Conservation (phyloP, 176 grass and related monocot species). For the Echinochloa phyllopogon region DNA sequence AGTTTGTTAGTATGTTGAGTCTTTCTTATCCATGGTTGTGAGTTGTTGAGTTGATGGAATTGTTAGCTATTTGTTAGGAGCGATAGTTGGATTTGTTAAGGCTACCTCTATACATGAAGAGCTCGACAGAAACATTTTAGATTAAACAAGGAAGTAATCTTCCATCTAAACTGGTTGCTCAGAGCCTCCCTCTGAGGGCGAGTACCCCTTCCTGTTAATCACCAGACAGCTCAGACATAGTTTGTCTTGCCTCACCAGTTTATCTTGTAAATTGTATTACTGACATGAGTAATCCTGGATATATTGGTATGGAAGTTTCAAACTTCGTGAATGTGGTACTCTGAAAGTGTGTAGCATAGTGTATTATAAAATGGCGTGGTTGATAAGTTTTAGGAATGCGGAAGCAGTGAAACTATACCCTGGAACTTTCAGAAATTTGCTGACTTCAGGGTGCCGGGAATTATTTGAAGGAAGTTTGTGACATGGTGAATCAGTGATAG, state of each 20-base stretch:
- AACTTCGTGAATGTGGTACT: not conserved
- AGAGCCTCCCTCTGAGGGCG: not conserved
- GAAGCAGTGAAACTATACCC: not conserved
- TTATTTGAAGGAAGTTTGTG: constrained; percentile 12
- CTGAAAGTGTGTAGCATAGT: not conserved
- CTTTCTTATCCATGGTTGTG: not conserved
- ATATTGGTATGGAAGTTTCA: constrained; percentile 7
- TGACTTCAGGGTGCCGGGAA: not conserved
- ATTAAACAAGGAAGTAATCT: not conserved
- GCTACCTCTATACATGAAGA: not conserved
- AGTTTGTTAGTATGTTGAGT: not conserved
- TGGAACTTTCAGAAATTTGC: not conserved
- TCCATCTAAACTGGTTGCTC: not conserved
- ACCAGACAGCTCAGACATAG: not conserved
- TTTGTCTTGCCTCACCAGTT: not conserved
- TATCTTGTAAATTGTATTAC: constrained; percentile 9
- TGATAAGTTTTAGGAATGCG: not conserved
- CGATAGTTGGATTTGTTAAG: not conserved
- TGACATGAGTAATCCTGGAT: not conserved
- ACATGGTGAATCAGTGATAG: not conserved
- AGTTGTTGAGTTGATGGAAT: not conserved
- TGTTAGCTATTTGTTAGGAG: not conserved
- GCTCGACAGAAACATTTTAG: not conserved
- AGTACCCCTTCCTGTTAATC: not conserved
- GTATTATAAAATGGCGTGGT: not conserved